These are phyloP conservation scores for Blastobotrys muscicola DNA, from an alignment of 805 yeast species.

Conservation along the genomic window DNA sequence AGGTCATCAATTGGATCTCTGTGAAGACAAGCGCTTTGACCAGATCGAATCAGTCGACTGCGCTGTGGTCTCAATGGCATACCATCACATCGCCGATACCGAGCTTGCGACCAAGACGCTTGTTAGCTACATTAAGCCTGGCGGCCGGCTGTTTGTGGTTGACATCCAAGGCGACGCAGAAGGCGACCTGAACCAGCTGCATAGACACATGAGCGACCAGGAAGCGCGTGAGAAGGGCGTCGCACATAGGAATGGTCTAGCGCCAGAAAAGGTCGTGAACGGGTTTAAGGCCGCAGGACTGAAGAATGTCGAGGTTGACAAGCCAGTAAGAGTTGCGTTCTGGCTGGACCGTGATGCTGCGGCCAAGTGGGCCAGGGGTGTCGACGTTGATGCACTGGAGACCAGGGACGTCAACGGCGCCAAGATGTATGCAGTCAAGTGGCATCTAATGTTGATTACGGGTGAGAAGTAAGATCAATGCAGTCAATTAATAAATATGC, in stretches of 20 bases:
- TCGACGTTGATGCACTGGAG: constrained; percentile 1
- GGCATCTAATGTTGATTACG: constrained; percentile 7
- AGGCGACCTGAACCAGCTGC: constrained; percentile 1
- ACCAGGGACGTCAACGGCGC: constrained; percentile 5
- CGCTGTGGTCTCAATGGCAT: constrained; percentile 18
- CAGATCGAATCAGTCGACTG: constrained; percentile 12
- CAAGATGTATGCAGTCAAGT: constrained; percentile 1
- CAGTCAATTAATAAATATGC: background rate
- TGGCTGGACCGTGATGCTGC: constrained; percentile 8
- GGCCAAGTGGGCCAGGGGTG: background rate
- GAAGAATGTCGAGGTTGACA: constrained; percentile 1
- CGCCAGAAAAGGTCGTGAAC: constrained; percentile 3
- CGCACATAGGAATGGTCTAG: constrained; percentile 8
- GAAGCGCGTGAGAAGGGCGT: constrained; percentile 9
- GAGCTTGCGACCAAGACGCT: constrained; percentile 8
- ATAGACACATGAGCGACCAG: constrained; percentile 6
- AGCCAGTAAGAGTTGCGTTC: constrained; percentile 6
- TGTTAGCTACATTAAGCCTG: constrained; percentile 9
- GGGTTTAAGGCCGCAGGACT: constrained; percentile 8
- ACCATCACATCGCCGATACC: constrained; percentile 18
- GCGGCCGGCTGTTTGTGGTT: constrained; percentile 15
- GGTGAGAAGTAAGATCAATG: constrained; percentile 3
- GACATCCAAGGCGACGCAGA: constrained; percentile 7
- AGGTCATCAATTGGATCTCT: constrained; percentile 6
- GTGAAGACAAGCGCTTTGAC: constrained; percentile 3